Conservation (phyloP, 305 asterid species). For the Fraxinus nigra region DNA sequence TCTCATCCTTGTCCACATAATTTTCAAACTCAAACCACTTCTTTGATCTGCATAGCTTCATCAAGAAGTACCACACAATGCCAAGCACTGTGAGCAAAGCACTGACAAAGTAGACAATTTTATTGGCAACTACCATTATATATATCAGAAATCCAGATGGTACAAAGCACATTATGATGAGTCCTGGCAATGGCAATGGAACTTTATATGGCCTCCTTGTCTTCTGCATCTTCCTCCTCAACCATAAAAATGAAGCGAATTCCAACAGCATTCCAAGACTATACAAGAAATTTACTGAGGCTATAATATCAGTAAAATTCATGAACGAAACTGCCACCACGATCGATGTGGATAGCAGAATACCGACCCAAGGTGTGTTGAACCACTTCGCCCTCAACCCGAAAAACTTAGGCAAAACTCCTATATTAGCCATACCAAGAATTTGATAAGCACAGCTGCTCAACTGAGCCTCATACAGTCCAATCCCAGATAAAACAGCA, state of each 20-base stretch:
- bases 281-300: conserved; percentile 42
- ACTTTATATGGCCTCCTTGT: conserved; percentile 36
- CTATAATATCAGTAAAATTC: conserved; percentile 25
- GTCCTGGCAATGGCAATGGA: conserved; percentile 30
- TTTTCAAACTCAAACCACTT: conserved; percentile 28
- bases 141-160: conserved; percentile 40
- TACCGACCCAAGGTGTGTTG: conserved; percentile 47
- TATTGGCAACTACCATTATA: conserved; percentile 36
- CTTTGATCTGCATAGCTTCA: conserved; percentile 30
- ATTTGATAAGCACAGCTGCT: conserved; percentile 61
- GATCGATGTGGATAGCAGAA: conserved; percentile 27
- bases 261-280: conserved; percentile 47
- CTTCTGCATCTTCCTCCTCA: conserved; percentile 35
- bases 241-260: conserved; percentile 37
- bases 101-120: conserved; percentile 33
- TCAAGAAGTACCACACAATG: conserved; percentile 37
- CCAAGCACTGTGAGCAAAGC: conserved; percentile 39
- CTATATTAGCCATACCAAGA: conserved; percentile 44
- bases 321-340: conserved; percentile 24
- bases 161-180: conserved; percentile 36
- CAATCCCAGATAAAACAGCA: conserved; percentile 50
- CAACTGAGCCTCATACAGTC: conserved; percentile 59
- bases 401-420: conserved; percentile 35
- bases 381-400: conserved; percentile 37
- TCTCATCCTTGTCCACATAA: conserved; percentile 11